These are phyloP conservation scores for Pichia sp. DNA, from an alignment of 1,139 yeast species.

Conservation along the genomic window DNA sequence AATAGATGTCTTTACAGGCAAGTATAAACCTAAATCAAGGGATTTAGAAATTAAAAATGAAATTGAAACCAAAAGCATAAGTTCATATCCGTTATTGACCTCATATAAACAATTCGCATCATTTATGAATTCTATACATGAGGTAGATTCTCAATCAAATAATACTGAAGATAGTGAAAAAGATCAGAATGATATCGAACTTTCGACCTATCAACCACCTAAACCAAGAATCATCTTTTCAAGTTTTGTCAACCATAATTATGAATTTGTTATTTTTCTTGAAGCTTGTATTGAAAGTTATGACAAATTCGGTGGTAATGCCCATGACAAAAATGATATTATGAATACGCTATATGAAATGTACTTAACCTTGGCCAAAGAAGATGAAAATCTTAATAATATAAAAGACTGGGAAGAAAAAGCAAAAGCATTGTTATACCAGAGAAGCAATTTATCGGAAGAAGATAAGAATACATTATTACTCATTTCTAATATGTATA, in stretches of 20 bases:
- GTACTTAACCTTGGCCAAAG: constrained; percentile 59
- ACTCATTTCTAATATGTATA: constrained; percentile 61
- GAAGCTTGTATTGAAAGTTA: constrained; percentile 87
- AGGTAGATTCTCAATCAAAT: background rate
- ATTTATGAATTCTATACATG: constrained; percentile 37
- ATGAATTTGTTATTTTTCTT: constrained; percentile 85
- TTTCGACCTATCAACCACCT: constrained; percentile 87
- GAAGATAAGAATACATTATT: constrained; percentile 58
- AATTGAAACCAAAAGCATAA: background rate
- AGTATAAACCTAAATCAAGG: constrained; percentile 43
- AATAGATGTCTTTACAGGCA: constrained; percentile 86
- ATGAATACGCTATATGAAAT: constrained; percentile 76
- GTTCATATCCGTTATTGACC: constrained; percentile 42
- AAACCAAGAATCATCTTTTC: constrained; percentile 82
- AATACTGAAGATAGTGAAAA: background rate
- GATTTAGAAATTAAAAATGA: constrained; percentile 1
- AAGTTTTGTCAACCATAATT: constrained; percentile 75
- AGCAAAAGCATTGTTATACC: constrained; percentile 46
- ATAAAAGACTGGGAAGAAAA: constrained; percentile 55
- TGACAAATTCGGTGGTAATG: constrained; percentile 67
- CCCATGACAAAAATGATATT: constrained; percentile 63
- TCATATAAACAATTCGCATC: constrained; percentile 68
- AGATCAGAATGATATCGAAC: no score
- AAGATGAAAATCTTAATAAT: constrained; percentile 26
- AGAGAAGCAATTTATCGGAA: constrained; percentile 24